A percentile compares a stretch with the other conserved stretches of the same genome.
Evolutionary conservation across 768 basidiomycete genomes (phyloP).

Genomic region (Lactifluus rugatus): DNA sequence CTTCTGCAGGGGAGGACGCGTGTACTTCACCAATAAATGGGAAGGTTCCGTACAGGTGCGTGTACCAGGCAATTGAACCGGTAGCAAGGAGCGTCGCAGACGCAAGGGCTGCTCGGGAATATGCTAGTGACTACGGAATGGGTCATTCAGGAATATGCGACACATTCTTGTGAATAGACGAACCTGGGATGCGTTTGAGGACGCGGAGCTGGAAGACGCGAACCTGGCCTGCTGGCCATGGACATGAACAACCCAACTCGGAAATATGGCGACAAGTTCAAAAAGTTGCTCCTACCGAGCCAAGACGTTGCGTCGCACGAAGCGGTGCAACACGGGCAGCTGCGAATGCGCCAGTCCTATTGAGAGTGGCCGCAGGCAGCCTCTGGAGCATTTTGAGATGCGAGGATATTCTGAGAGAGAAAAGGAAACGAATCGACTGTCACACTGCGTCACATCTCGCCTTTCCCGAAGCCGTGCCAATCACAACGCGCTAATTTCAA

Average conservation of each 20-base stretch:
- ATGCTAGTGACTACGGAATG: constrained; percentile 44
- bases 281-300: constrained; percentile 35
- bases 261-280: not conserved
- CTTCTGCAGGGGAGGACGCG: constrained; percentile 87
- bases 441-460: constrained; percentile 31
- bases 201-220: constrained; percentile 52
- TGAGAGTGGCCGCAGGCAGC: constrained; percentile 67
- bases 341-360: constrained; percentile 41
- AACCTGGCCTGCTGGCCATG: constrained; percentile 49
- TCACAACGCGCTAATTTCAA: not conserved
- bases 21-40: constrained; percentile 89
- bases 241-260: constrained; percentile 20
- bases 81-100: constrained; percentile 68
- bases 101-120: constrained; percentile 64
- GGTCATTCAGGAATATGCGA: not conserved
- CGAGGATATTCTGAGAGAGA: constrained; percentile 31
- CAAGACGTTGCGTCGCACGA: constrained; percentile 35
- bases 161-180: constrained; percentile 20
- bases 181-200: constrained; percentile 57
- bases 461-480: not conserved
- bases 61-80: constrained; percentile 95
- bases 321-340: constrained; percentile 36
- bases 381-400: constrained; percentile 70
- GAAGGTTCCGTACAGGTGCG: constrained; percentile 81
- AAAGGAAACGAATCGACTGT: constrained; percentile 29